Evolutionary conservation across 1,139 yeast species (phyloP), one percentile per base, ranked within the genome.

Genomic region (Casaregolazyma lundiana): DNA sequence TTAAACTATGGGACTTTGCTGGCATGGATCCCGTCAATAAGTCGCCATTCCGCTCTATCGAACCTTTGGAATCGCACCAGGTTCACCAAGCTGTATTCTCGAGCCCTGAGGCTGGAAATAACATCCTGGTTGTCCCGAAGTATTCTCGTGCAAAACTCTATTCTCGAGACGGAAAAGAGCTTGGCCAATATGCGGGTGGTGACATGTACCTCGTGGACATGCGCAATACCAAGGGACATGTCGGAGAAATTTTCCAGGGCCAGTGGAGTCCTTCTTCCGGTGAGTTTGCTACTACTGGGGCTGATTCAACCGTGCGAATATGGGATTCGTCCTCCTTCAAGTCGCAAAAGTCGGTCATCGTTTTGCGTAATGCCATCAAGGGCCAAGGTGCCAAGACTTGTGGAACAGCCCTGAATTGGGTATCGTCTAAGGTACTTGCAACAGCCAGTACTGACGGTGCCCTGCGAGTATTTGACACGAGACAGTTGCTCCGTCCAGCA

Each of bases 201-300:
- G 72, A 68, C 41, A 64, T 65, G 63, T 68, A 68, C 48, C 52
- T 68, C 11, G 62, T 65, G 20, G 71, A 68, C 46, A 57, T 66
- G 62, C 61, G 59, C 45, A 65, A 65, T 49, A 68, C 72, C 2
- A 61, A 59, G 41, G 72, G 72, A 6, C 72, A 68, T 53, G 55
- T 59, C 2, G 65, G 69, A 1, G 67, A 60, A 38, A 53, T 68
- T 15, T 57, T 68, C 0, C 45, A 57, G 16, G 71, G 62, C 1
- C 50, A 53, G n/a, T 67, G 71, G 71, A 54, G 58, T 35, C 66
- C 66, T 1, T 22, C n/a, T 3, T 41, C 46, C 4, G 35, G 49
- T 6, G 50, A 41, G 19, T 68, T 67, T 48, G 57, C 59, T 6
- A 67, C 72, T 0, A 50, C 58, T 0, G 55, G 66, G 1, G 49